Evolutionary conservation across 1,139 yeast genomes (phyloP).

Genomic region (Suhomyces yuchorum): DNA sequence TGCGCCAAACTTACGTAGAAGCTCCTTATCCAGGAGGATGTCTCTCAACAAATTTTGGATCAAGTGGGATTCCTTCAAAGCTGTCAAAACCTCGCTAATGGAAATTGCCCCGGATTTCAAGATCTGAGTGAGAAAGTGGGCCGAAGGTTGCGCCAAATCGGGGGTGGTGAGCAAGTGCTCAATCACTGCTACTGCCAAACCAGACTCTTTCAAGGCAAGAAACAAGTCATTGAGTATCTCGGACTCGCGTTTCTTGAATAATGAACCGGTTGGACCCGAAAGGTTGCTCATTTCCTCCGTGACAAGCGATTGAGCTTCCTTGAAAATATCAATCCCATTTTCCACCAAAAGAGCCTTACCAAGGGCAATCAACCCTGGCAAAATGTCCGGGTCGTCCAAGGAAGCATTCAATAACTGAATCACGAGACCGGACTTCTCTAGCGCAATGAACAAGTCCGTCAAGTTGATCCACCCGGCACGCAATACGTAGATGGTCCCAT

Average conservation of each 20-base stretch:
- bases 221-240: conserved; percentile 28
- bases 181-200: conserved; percentile 32
- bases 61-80: conserved; percentile 28
- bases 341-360: conserved; percentile 26
- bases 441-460: conserved; percentile 14
- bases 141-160: conserved; percentile 22
- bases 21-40: conserved; percentile 15
- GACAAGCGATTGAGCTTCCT: conserved; percentile 4
- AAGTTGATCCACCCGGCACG: conserved; percentile 1
- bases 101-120: conserved; percentile 29
- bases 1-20: conserved; percentile 20
- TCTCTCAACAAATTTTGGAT: conserved; percentile 22
- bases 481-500: conserved; percentile 28
- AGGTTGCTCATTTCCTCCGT: neutral
- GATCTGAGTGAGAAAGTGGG: conserved; percentile 29
- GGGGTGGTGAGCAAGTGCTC: conserved; percentile 30
- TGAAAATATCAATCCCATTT: conserved; percentile 22
- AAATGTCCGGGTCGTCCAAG: conserved; percentile 30
- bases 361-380: conserved; percentile 33
- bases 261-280: neutral
- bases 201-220: conserved; percentile 32
- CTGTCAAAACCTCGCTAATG: conserved; percentile 23
- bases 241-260: conserved; percentile 24
- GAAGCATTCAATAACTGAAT: conserved; percentile 28
- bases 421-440: conserved; percentile 33